A percentile compares a stretch with the other conserved stretches of the same genome.
phyloP scores from a whole-genome alignment of 257 asterid species.

The Ocimum tenuiflorum region DNA sequence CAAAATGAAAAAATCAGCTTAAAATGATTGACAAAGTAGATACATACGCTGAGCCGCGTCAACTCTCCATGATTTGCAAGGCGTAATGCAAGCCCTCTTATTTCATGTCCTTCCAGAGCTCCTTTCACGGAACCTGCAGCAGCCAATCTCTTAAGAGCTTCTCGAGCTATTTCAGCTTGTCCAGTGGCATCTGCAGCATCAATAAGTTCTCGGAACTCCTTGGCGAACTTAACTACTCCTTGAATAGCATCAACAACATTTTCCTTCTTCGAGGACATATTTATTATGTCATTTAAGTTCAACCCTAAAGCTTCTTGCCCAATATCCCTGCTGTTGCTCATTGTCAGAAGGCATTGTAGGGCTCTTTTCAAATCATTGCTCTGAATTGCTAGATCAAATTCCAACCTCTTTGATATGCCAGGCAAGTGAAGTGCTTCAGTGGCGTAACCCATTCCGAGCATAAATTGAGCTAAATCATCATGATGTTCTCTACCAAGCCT shows the following conservation, averaged over 20 bases:
- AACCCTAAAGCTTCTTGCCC: constrained; percentile 95
- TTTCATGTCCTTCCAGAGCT: constrained; percentile 81
- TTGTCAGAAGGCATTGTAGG: constrained; percentile 83
- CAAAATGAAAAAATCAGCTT: neutral
- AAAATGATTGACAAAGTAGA: neutral
- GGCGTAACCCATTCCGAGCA: constrained; percentile 99
- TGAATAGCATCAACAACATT: constrained; percentile 91
- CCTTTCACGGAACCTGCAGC: constrained; percentile 99
- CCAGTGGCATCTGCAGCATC: constrained; percentile 99
- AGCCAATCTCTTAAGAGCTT: constrained; percentile 92
- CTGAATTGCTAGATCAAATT: constrained; percentile 95
- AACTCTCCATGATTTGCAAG: constrained; percentile 96
- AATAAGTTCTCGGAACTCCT: constrained; percentile 80
- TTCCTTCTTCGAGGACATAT: constrained; percentile 75
- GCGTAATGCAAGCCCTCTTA: constrained; percentile 90
- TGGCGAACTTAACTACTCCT: constrained; percentile 89
- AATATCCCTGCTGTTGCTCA: constrained; percentile 97
- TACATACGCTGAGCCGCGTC: constrained; percentile 87
- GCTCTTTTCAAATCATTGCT: constrained; percentile 91
- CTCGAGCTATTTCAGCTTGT: constrained; percentile 96
- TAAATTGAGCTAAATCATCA: constrained; percentile 93
- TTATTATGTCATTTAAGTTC: constrained; percentile 85
- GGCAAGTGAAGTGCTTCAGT: constrained; percentile 99
- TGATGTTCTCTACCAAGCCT: constrained; percentile 98
- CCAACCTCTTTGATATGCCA: constrained; percentile 93